These are phyloP conservation scores for Kalmusia sp. DNA, from an alignment of 2,329 filamentous ascomycete genomes.

Conservation along the genomic window DNA sequence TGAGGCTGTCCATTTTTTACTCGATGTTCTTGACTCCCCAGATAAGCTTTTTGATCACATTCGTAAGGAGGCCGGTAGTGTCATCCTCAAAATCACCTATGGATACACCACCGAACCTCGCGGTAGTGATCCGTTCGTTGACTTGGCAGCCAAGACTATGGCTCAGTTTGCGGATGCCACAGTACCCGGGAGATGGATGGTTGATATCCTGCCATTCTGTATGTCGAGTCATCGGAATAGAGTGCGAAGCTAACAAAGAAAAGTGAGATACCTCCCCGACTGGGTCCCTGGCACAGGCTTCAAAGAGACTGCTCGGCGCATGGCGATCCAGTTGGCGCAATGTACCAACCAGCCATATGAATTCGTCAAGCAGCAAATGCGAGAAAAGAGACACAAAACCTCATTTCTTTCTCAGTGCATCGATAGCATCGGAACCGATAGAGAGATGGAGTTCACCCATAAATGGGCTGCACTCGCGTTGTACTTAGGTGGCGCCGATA, in stretches of 20 bases:
- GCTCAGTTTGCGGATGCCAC: conserved; percentile 49
- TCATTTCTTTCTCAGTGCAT: conserved; percentile 51
- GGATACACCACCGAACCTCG: conserved; percentile 55
- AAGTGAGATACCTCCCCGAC: conserved; percentile 37
- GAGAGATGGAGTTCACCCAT: conserved; percentile 36
- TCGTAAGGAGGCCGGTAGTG: conserved; percentile 21
- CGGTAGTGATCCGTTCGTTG: conserved; percentile 52
- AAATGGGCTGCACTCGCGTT: conserved; percentile 52
- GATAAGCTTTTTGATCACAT: conserved; percentile 35
- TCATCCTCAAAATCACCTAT: conserved; percentile 37
- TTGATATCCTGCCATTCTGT: conserved; percentile 55
- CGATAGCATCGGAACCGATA: conserved; percentile 29
- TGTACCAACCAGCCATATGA: conserved; percentile 51
- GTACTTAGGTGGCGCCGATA: conserved; percentile 54
- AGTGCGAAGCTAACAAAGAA: background rate
- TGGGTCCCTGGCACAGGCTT: conserved; percentile 57
- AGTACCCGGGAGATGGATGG: conserved; percentile 54
- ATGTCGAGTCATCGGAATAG: background rate
- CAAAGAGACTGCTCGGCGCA: conserved; percentile 50
- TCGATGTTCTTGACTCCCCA: conserved; percentile 30
- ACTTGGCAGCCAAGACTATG: conserved; percentile 52
- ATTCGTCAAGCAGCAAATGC: conserved; percentile 52
- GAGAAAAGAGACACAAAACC: conserved; percentile 23
- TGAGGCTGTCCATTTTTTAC: conserved; percentile 35
- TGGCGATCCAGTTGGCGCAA: conserved; percentile 39